These are phyloP conservation scores for Pleurotus pulmonarius DNA, from an alignment of 768 basidiomycete genomes.

Conservation along the genomic window DNA sequence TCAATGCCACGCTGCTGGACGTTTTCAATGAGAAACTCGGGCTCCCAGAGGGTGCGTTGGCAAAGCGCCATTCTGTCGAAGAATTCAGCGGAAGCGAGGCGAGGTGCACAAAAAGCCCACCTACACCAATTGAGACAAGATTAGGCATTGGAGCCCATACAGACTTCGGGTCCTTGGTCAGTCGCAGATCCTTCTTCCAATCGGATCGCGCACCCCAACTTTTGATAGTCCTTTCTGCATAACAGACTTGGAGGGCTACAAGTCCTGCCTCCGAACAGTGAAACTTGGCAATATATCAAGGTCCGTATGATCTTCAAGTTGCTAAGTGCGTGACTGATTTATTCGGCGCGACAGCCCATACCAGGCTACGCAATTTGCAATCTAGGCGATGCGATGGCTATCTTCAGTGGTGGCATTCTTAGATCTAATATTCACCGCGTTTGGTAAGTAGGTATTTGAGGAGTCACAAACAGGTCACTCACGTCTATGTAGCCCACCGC, in stretches of 20 bases:
- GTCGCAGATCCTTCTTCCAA: background rate
- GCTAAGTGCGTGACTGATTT: no score
- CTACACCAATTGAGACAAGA: slow-evolving; percentile 26
- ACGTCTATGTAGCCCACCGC: slow-evolving; percentile 33
- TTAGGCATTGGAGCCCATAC: slow-evolving; percentile 43
- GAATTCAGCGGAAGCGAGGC: slow-evolving; percentile 57
- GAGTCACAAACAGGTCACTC: background rate
- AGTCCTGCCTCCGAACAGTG: slow-evolving; percentile 33
- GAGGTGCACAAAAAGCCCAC: slow-evolving; percentile 48
- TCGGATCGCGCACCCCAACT: background rate
- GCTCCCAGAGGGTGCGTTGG: slow-evolving; percentile 45
- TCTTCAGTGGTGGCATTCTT: slow-evolving; percentile 49
- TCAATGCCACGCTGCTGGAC: slow-evolving; percentile 49
- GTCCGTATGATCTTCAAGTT: slow-evolving; percentile 13
- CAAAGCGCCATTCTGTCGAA: slow-evolving; percentile 33
- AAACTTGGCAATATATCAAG: slow-evolving; percentile 39
- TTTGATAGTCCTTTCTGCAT: slow-evolving; percentile 30
- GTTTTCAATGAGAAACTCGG: slow-evolving; percentile 57
- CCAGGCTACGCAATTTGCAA: slow-evolving; percentile 43
- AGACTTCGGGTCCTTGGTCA: slow-evolving; percentile 22
- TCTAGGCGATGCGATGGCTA: slow-evolving; percentile 44
- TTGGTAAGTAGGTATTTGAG: slow-evolving; percentile 26
- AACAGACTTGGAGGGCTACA: slow-evolving; percentile 45
- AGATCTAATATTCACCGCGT: slow-evolving; percentile 52
- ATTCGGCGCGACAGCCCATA: slow-evolving; percentile 24